phyloP scores from a whole-genome alignment of 768 basidiomycete species.

The Lactarius evosmus region DNA sequence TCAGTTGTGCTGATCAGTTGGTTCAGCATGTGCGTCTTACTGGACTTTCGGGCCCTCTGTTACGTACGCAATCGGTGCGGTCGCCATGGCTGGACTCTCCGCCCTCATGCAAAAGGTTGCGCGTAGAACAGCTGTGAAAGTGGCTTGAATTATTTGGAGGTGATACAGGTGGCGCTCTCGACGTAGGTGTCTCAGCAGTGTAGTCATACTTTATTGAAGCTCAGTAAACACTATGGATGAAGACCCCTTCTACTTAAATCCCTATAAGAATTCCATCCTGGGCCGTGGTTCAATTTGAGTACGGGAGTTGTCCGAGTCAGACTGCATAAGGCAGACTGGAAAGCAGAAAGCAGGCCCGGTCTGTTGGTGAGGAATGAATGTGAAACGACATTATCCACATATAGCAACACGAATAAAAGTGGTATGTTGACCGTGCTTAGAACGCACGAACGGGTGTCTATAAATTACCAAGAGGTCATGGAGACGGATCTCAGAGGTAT shows the following conservation, averaged over 20 bases:
- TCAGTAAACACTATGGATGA: background rate
- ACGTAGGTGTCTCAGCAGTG: background rate
- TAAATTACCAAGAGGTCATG: slow-evolving; percentile 10
- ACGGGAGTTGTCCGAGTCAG: background rate
- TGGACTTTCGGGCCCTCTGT: slow-evolving; percentile 83
- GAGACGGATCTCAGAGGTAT: slow-evolving; percentile 10
- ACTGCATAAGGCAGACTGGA: slow-evolving; percentile 13
- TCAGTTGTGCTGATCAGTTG: background rate
- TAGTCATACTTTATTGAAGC: background rate
- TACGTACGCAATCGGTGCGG: slow-evolving; percentile 65
- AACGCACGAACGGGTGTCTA: slow-evolving; percentile 5
- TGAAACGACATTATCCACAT: slow-evolving; percentile 32
- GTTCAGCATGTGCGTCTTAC: slow-evolving; percentile 75
- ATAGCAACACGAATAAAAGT: slow-evolving; percentile 26
- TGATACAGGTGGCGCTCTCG: background rate
- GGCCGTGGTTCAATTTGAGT: background rate
- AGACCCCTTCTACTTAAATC: slow-evolving; percentile 3
- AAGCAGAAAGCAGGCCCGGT: slow-evolving; percentile 2
- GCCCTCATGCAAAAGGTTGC: slow-evolving; percentile 48
- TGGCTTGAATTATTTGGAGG: background rate
- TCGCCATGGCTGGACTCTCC: slow-evolving; percentile 62
- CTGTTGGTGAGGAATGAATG: slow-evolving; percentile 34
- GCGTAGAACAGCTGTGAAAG: slow-evolving; percentile 34
- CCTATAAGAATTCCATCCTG: slow-evolving; percentile 4
- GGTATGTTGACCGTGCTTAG: slow-evolving; percentile 12